Conservation (phyloP, 2,329 filamentous ascomycete genomes). For the Colletotrichum sublineola region DNA sequence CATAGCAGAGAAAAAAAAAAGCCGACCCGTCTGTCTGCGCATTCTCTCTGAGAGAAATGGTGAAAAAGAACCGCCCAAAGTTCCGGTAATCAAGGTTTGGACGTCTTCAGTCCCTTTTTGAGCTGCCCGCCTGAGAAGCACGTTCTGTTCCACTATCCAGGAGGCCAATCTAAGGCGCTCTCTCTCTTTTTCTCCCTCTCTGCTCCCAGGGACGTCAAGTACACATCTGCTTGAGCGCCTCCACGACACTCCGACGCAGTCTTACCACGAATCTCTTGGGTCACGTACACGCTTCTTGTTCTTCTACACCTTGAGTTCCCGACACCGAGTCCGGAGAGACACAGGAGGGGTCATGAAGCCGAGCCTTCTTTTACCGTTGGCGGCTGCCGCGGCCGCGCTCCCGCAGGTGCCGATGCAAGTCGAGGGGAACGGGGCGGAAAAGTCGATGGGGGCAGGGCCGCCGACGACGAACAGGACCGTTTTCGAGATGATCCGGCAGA, state of each 20-base stretch:
- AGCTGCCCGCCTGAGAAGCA: not conserved
- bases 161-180: not conserved
- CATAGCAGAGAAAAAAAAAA: not conserved
- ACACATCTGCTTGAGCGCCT: constrained; percentile 5
- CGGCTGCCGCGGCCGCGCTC: not conserved
- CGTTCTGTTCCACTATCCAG: not conserved
- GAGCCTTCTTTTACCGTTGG: constrained; percentile 2
- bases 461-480: not conserved
- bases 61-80: not conserved
- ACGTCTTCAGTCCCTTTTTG: not conserved
- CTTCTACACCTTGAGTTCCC: not conserved
- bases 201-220: constrained; percentile 6
- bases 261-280: constrained; percentile 5
- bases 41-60: not conserved
- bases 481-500: constrained; percentile 6
- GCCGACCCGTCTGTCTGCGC: not conserved
- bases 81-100: not conserved
- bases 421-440: not conserved
- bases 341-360: constrained; percentile 14
- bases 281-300: not conserved
- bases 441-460: not conserved
- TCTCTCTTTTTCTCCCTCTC: not conserved
- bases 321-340: not conserved
- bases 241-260: constrained; percentile 1
- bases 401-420: not conserved